phyloP scores from a whole-genome alignment of 306 rosid genomes.

The Albizia julibrissin region DNA sequence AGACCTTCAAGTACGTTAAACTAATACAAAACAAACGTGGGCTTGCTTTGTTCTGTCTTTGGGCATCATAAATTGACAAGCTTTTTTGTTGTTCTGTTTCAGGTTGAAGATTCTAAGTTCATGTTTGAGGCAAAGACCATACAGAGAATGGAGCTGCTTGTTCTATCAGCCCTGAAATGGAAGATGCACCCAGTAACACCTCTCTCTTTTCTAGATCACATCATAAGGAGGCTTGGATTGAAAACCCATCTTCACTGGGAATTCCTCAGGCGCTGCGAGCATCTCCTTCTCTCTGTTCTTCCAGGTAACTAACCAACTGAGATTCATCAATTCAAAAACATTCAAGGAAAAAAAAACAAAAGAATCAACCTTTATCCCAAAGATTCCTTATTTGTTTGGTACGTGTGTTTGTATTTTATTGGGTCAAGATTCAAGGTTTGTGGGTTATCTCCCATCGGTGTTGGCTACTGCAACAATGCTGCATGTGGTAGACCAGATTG shows the following conservation, averaged over 20 bases:
- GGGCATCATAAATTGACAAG: not conserved
- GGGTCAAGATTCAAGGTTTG: slow-evolving; percentile 69
- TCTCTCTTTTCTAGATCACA: slow-evolving; percentile 78
- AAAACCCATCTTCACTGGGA: slow-evolving; percentile 68
- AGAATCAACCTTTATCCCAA: not conserved
- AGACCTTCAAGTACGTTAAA: slow-evolving; percentile 73
- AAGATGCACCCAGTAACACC: slow-evolving; percentile 96
- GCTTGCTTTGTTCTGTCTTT: not conserved
- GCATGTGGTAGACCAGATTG: slow-evolving; percentile 72
- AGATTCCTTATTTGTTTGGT: slow-evolving; percentile 22
- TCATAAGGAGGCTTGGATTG: slow-evolving; percentile 76
- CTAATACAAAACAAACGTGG: not conserved
- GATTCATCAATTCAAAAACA: not conserved
- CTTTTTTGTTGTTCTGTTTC: slow-evolving; percentile 15
- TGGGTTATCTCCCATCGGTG: slow-evolving; percentile 84
- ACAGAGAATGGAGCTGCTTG: slow-evolving; percentile 91
- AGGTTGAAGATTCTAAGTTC: slow-evolving; percentile 68
- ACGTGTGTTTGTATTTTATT: slow-evolving; percentile 6
- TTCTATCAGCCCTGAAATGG: slow-evolving; percentile 82
- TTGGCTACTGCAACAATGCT: slow-evolving; percentile 92
- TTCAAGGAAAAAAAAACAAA: not conserved
- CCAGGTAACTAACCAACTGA: slow-evolving; percentile 48
- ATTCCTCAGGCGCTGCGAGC: slow-evolving; percentile 73
- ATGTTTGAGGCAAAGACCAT: slow-evolving; percentile 82
- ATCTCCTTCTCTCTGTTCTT: slow-evolving; percentile 67